Conservation (phyloP, 345 rosid genomes). For the Boechera divaricarpa region DNA sequence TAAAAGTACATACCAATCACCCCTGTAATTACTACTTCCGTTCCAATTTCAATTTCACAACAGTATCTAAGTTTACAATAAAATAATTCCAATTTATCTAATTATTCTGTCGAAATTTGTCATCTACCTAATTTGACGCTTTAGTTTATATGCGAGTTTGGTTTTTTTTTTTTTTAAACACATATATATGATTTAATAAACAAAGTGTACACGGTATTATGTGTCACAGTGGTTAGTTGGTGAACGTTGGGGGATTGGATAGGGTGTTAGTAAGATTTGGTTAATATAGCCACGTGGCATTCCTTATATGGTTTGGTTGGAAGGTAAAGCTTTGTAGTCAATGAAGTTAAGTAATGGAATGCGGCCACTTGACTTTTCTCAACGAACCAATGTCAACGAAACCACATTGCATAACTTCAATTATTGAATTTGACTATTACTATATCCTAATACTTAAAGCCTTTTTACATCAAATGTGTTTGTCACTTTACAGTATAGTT, state of each 20-base stretch:
- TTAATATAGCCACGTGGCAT: slow-evolving; percentile 24
- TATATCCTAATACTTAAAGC: neutral
- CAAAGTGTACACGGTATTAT: slow-evolving; percentile 25
- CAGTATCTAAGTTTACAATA: neutral
- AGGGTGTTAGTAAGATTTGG: slow-evolving; percentile 20
- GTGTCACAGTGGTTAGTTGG: slow-evolving; percentile 32
- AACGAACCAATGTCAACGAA: slow-evolving; percentile 39
- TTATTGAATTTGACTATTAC: too few species aligned
- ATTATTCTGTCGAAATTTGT: neutral
- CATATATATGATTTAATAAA: neutral
- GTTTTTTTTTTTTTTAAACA: neutral
- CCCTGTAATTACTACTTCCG: too few species aligned
- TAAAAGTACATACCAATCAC: too few species aligned
- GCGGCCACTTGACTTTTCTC: slow-evolving; percentile 32
- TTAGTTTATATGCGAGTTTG: neutral
- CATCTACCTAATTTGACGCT: neutral
- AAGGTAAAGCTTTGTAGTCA: slow-evolving; percentile 34
- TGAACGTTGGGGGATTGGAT: slow-evolving; percentile 35
- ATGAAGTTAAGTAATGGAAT: slow-evolving; percentile 26
- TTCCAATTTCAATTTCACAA: neutral
- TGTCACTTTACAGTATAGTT: neutral
- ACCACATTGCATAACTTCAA: slow-evolving; percentile 4
- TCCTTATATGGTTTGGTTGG: slow-evolving; percentile 25
- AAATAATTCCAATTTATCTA: too few species aligned
- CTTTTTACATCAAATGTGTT: neutral